Evolutionary conservation across 169 alveolate species (phyloP).

Genomic region (Cryptosporidium viatorum): DNA sequence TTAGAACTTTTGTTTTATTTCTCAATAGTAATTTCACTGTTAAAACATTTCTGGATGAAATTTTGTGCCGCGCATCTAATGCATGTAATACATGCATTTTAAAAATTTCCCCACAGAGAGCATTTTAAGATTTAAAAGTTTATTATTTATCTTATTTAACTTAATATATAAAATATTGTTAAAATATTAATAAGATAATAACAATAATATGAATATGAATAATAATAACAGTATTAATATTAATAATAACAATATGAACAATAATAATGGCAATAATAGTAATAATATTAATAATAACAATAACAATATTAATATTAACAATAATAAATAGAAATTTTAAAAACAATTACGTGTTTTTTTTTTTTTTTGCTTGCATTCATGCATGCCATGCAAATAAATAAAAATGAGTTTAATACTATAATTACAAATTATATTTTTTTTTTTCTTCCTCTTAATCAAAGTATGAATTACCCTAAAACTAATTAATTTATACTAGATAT

Average conservation of each 20-base stretch:
- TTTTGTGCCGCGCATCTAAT: neutral
- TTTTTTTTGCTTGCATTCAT: neutral
- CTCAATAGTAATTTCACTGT: neutral
- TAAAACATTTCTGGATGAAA: neutral
- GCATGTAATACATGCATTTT: constrained; percentile 9
- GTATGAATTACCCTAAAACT: neutral
- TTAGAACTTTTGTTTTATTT: too few species aligned
- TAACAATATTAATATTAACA: too few species aligned
- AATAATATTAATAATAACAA: too few species aligned
- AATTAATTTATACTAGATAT: neutral
- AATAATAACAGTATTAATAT: too few species aligned
- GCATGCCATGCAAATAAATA: neutral
- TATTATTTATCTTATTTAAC: too few species aligned
- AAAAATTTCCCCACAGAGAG: neutral
- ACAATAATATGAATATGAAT: too few species aligned
- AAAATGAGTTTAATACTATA: neutral
- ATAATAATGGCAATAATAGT: too few species aligned
- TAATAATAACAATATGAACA: too few species aligned
- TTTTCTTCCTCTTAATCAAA: too few species aligned
- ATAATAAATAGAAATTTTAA: too few species aligned
- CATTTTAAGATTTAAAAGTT: neutral
- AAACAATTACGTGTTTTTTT: neutral
- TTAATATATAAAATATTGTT: too few species aligned
- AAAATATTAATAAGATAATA: too few species aligned
- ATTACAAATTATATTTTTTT: neutral